A percentile compares a stretch with the other conserved stretches of the same genome.
Conservation (phyloP, 2,329 filamentous ascomycete species). For the Grosmannia clavigera region DNA sequence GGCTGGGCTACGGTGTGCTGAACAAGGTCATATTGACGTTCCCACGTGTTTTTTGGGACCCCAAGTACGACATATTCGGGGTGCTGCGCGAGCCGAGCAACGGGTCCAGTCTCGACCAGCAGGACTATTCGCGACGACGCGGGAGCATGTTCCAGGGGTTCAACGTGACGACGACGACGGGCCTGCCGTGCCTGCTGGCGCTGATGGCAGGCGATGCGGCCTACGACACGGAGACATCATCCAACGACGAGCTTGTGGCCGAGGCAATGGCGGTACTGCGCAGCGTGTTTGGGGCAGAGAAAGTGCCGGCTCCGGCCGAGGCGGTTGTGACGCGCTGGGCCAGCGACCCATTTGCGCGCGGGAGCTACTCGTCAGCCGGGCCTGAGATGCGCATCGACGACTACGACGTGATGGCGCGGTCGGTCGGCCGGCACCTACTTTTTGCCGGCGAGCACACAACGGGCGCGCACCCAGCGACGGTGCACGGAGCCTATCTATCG, state of each 20-base stretch:
- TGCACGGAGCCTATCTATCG: constrained; percentile 91
- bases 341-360: constrained; percentile 78
- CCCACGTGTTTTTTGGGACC: constrained; percentile 81
- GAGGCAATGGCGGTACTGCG: constrained; percentile 73
- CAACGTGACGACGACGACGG: constrained; percentile 84
- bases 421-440: constrained; percentile 67
- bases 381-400: constrained; percentile 72
- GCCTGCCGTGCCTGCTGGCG: constrained; percentile 75
- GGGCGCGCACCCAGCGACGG: constrained; percentile 88
- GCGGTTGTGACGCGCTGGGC: constrained; percentile 88
- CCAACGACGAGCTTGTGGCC: constrained; percentile 61
- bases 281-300: constrained; percentile 52
- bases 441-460: constrained; percentile 97
- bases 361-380: constrained; percentile 90
- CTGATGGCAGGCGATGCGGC: constrained; percentile 95
- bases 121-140: constrained; percentile 64
- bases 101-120: constrained; percentile 59
- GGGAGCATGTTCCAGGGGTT: constrained; percentile 98
- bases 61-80: constrained; percentile 83
- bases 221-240: constrained; percentile 68
- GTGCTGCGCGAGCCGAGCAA: constrained; percentile 64
- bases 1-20: constrained; percentile 82
- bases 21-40: constrained; percentile 95
- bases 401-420: constrained; percentile 80
- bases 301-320: constrained; percentile 69